phyloP scores from a whole-genome alignment of 2,329 filamentous ascomycete genomes.

The Emmonsia crescens region DNA sequence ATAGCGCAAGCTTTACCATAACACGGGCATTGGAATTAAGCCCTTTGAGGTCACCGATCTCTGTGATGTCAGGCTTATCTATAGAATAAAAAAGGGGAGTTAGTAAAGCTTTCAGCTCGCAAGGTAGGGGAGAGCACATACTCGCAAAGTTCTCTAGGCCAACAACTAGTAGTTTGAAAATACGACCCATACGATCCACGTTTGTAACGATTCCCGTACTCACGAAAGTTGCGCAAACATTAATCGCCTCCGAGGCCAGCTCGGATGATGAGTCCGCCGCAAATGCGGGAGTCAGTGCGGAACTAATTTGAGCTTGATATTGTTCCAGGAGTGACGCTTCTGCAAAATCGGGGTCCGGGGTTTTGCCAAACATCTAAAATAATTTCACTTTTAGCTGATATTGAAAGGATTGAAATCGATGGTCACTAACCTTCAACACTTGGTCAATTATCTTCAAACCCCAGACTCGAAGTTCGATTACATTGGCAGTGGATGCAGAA shows the following conservation, averaged over 20 bases:
- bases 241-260: slow-evolving; percentile 87
- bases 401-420: neutral
- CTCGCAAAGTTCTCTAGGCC: slow-evolving; percentile 86
- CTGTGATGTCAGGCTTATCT: slow-evolving; percentile 63
- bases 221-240: slow-evolving; percentile 96
- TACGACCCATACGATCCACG: slow-evolving; percentile 96
- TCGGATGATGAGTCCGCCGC: slow-evolving; percentile 92
- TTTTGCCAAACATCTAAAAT: slow-evolving; percentile 73
- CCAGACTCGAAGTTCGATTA: slow-evolving; percentile 79
- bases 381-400: slow-evolving; percentile 5
- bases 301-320: slow-evolving; percentile 97
- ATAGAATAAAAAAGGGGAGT: slow-evolving; percentile 11
- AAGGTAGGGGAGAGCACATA: slow-evolving; percentile 21
- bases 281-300: slow-evolving; percentile 90
- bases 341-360: slow-evolving; percentile 92
- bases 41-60: slow-evolving; percentile 85
- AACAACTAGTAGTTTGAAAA: slow-evolving; percentile 82
- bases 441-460: slow-evolving; percentile 90
- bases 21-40: slow-evolving; percentile 93
- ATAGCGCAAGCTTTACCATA: slow-evolving; percentile 97
- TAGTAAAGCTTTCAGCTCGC: slow-evolving; percentile 3
- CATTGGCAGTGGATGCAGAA: slow-evolving; percentile 87
- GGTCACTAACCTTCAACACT: slow-evolving; percentile 54
- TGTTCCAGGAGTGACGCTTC: slow-evolving; percentile 94
- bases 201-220: slow-evolving; percentile 95